Conservation (phyloP, 225 moss, liverwort and hornwort species). For the Sphagnum contortum region DNA sequence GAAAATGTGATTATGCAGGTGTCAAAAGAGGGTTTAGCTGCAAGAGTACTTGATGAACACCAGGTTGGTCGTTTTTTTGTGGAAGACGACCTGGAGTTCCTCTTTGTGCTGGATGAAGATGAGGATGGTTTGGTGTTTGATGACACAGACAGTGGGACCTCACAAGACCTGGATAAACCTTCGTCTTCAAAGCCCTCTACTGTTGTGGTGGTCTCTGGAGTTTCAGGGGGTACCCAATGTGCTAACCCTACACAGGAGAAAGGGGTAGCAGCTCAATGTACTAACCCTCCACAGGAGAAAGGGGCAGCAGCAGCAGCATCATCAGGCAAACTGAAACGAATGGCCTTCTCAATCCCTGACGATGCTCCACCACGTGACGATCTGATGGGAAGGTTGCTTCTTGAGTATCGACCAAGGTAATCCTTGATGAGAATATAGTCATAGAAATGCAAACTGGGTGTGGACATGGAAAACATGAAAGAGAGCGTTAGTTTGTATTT, state of each 20-base stretch:
- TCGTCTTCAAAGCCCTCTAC: neutral
- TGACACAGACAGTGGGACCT: constrained; percentile 9
- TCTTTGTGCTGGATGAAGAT: constrained; percentile 70
- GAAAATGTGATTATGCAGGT: constrained; percentile 34
- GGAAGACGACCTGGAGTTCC: constrained; percentile 64
- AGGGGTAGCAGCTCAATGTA: constrained; percentile 1
- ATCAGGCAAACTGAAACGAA: constrained; percentile 44
- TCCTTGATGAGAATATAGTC: no score
- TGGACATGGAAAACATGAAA: no score
- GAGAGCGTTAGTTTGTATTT: no score
- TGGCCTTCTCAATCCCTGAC: constrained; percentile 47
- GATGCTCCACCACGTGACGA: constrained; percentile 88
- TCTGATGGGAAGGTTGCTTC: constrained; percentile 67
- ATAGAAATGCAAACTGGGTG: no score
- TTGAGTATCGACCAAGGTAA: constrained; percentile 70
- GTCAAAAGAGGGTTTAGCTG: constrained; percentile 90
- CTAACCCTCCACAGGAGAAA: constrained; percentile 2
- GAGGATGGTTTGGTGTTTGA: constrained; percentile 29
- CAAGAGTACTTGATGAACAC: constrained; percentile 87
- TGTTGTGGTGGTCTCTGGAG: neutral
- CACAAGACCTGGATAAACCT: neutral
- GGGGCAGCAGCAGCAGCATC: constrained; percentile 1
- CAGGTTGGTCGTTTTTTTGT: constrained; percentile 75
- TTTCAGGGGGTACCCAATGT: neutral
- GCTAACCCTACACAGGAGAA: constrained; percentile 5